Percentiles rank a stretch among this genome's conserved stretches.
Conservation (phyloP, 2,329 filamentous ascomycete genomes). For the Aspergillus pseudonomiae region DNA sequence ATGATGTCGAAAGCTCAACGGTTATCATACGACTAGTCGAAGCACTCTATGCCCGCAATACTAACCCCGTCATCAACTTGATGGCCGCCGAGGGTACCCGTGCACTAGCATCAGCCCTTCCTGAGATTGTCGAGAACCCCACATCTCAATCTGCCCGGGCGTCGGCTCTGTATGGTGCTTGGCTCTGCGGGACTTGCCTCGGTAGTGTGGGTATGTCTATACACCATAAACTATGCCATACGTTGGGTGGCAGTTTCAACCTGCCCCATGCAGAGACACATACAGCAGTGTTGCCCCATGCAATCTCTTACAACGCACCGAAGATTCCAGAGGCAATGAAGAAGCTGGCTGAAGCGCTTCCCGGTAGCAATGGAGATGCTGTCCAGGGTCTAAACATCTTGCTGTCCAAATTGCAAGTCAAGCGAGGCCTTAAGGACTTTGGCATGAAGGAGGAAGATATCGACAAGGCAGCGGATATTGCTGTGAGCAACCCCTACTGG, state of each 20-base stretch:
- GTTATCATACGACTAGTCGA: slow-evolving; percentile 50
- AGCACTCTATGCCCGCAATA: slow-evolving; percentile 64
- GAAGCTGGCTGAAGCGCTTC: slow-evolving; percentile 56
- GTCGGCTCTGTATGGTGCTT: slow-evolving; percentile 63
- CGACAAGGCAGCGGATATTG: slow-evolving; percentile 63
- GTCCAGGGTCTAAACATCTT: slow-evolving; percentile 61
- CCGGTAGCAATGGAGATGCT: slow-evolving; percentile 61
- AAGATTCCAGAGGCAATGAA: slow-evolving; percentile 56
- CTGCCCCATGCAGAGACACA: slow-evolving; percentile 69
- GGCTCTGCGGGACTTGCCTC: slow-evolving; percentile 65
- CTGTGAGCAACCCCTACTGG: slow-evolving; percentile 61
- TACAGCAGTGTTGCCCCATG: slow-evolving; percentile 64
- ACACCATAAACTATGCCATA: slow-evolving; percentile 70
- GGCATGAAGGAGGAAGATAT: slow-evolving; percentile 64
- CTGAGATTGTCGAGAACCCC: slow-evolving; percentile 53
- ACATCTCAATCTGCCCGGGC: slow-evolving; percentile 54
- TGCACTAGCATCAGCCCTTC: slow-evolving; percentile 57
- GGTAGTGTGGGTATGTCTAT: slow-evolving; percentile 65
- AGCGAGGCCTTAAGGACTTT: slow-evolving; percentile 56
- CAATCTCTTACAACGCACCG: slow-evolving; percentile 64
- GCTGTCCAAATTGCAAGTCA: slow-evolving; percentile 57
- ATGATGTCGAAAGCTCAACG: neutral
- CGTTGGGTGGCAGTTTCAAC: slow-evolving; percentile 64
- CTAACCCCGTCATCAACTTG: slow-evolving; percentile 62
- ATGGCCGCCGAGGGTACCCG: slow-evolving; percentile 62